These are phyloP conservation scores for Thalia dealbata DNA, from an alignment of 176 grass and related monocot genomes.

Conservation along the genomic window DNA sequence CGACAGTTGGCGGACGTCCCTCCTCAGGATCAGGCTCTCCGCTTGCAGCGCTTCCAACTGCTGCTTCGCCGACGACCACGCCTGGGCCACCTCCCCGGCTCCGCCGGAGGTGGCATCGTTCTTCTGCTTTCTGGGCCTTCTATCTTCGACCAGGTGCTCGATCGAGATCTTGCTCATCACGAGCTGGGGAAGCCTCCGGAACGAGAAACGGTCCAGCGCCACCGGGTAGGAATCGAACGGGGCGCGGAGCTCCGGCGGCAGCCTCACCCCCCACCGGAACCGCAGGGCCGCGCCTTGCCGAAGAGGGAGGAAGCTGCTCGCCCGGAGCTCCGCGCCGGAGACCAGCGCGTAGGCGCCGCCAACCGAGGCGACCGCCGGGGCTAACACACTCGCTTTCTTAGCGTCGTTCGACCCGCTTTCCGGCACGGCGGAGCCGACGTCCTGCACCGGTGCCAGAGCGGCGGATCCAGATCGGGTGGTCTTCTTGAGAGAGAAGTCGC, in stretches of 20 bases:
- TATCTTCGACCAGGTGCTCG: slow-evolving; percentile 1
- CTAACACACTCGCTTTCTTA: background rate
- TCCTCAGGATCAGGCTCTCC: slow-evolving; percentile 51
- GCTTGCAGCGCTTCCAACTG: slow-evolving; percentile 53
- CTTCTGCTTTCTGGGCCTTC: background rate
- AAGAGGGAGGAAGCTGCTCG: background rate
- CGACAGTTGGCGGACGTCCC: slow-evolving; percentile 55
- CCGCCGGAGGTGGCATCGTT: background rate
- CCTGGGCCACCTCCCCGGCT: background rate
- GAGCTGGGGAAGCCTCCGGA: slow-evolving; percentile 7
- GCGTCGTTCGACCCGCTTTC: background rate
- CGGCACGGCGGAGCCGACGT: background rate
- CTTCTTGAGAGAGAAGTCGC: slow-evolving; percentile 6
- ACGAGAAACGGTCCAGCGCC: background rate
- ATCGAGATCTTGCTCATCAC: slow-evolving; percentile 15
- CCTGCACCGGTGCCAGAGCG: background rate
- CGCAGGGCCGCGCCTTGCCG: background rate
- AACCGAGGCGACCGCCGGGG: background rate
- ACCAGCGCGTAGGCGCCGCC: background rate
- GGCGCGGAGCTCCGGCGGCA: background rate
- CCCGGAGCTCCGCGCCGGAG: background rate
- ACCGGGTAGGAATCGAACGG: background rate
- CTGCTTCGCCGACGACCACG: slow-evolving; percentile 25
- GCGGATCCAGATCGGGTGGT: background rate
- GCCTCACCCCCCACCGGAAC: background rate